Evolutionary conservation across 2,329 filamentous ascomycete genomes (phyloP).

Genomic region (Nemania sp.): DNA sequence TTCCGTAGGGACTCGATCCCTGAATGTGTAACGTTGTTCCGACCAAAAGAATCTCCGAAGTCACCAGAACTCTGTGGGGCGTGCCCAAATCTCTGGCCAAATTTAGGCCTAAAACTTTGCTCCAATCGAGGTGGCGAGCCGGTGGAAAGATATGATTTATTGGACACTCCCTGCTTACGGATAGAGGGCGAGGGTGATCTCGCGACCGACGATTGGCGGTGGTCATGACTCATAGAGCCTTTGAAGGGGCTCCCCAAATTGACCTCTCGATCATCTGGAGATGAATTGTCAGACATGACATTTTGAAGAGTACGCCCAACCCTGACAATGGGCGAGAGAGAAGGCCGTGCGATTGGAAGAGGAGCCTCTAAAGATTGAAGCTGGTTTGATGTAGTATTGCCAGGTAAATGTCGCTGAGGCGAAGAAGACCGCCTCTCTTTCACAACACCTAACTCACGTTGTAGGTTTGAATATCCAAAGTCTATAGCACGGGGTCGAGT

Average conservation of each 20-base stretch:
- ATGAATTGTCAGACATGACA: conserved; percentile 69
- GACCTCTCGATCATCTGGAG: conserved; percentile 63
- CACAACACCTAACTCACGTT: conserved; percentile 42
- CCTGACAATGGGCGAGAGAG: conserved; percentile 68
- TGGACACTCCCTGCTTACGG: conserved; percentile 30
- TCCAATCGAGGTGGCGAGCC: conserved; percentile 36
- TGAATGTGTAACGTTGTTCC: conserved; percentile 34
- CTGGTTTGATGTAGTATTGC: conserved; percentile 38
- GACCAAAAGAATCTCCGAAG: conserved; percentile 39
- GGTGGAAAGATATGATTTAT: conserved; percentile 37
- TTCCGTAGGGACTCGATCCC: conserved; percentile 32
- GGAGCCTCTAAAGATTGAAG: conserved; percentile 43
- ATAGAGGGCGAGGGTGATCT: conserved; percentile 45
- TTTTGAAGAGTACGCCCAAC: conserved; percentile 68
- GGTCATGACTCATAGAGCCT: conserved; percentile 51
- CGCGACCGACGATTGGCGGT: conserved; percentile 42
- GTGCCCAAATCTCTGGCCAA: conserved; percentile 36
- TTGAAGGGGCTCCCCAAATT: conserved; percentile 69
- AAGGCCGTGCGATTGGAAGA: conserved; percentile 41
- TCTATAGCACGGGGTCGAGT: conserved; percentile 45
- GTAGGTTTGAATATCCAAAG: conserved; percentile 41
- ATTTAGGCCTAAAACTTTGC: conserved; percentile 41
- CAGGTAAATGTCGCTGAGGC: conserved; percentile 39
- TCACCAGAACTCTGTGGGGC: conserved; percentile 34
- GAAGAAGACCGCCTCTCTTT: conserved; percentile 42